Evolutionary conservation across 129 eudicot genomes (phyloP).

Genomic region (Erigeron canadensis): DNA sequence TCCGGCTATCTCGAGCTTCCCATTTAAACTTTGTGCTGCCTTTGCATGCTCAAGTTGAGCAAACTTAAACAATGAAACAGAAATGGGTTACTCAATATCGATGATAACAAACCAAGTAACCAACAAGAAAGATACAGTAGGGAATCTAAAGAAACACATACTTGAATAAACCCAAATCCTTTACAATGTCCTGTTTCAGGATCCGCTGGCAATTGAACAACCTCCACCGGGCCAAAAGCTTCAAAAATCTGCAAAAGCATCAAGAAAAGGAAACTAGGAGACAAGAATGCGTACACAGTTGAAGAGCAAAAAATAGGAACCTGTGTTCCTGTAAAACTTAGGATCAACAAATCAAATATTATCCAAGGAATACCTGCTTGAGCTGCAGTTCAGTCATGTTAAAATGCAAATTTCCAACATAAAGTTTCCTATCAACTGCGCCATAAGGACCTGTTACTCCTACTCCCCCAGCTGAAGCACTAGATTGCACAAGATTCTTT

Average conservation of each 20-base stretch:
- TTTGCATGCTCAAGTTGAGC: conserved; percentile 83
- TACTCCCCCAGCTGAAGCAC: conserved; percentile 58
- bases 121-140: conserved; percentile 22
- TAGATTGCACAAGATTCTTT: conserved; percentile 92
- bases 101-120: not conserved
- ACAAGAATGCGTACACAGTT: conserved; percentile 1
- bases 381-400: conserved; percentile 94
- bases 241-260: conserved; percentile 62
- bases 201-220: conserved; percentile 92
- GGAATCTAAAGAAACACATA: conserved; percentile 33
- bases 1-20: conserved; percentile 86
- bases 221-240: conserved; percentile 97
- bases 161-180: conserved; percentile 97
- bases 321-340: not conserved
- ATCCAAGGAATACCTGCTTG: conserved; percentile 51
- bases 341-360: not conserved
- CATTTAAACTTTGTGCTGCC: conserved; percentile 86
- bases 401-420: conserved; percentile 93
- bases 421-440: conserved; percentile 86
- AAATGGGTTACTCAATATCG: conserved; percentile 8
- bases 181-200: conserved; percentile 97
- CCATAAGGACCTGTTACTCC: conserved; percentile 84
- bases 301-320: not conserved
- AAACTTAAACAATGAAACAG: conserved; percentile 41
- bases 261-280: not conserved